These are phyloP conservation scores for Cryptosporidium viatorum DNA, from an alignment of 169 alveolate species.

Conservation along the genomic window DNA sequence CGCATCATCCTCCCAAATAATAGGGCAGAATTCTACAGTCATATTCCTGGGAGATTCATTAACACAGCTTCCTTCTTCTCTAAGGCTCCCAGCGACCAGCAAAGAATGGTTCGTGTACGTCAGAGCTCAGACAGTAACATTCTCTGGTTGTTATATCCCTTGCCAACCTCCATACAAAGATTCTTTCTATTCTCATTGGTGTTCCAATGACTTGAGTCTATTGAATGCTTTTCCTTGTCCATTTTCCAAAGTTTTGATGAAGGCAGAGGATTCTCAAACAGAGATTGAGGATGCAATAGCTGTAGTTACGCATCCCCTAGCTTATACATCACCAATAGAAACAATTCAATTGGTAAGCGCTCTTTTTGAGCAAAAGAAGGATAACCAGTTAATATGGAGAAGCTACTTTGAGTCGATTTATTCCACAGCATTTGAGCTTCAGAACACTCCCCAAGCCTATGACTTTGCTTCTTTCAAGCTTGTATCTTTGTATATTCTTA, in stretches of 20 bases:
- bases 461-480: constrained; percentile 58
- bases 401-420: constrained; percentile 48
- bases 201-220: constrained; percentile 58
- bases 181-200: constrained; percentile 50
- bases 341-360: constrained; percentile 41
- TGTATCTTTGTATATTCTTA: constrained; percentile 26
- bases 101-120: constrained; percentile 66
- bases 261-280: neutral
- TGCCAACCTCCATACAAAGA: constrained; percentile 37
- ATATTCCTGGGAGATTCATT: constrained; percentile 60
- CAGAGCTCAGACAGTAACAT: constrained; percentile 57
- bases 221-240: constrained; percentile 67
- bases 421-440: constrained; percentile 33
- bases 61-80: constrained; percentile 47
- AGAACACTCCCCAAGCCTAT: constrained; percentile 13
- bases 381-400: constrained; percentile 13
- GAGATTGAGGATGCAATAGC: constrained; percentile 69
- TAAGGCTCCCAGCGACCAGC: constrained; percentile 59
- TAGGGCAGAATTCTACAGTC: constrained; percentile 38
- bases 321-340: constrained; percentile 65
- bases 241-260: constrained; percentile 14
- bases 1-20: constrained; percentile 59
- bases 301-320: constrained; percentile 62
- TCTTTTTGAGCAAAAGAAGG: constrained; percentile 14
- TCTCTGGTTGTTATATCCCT: constrained; percentile 66